These are phyloP conservation scores for Coemansia sp. DNA, from an alignment of 192 early-diverging fungal genomes.

Conservation along the genomic window DNA sequence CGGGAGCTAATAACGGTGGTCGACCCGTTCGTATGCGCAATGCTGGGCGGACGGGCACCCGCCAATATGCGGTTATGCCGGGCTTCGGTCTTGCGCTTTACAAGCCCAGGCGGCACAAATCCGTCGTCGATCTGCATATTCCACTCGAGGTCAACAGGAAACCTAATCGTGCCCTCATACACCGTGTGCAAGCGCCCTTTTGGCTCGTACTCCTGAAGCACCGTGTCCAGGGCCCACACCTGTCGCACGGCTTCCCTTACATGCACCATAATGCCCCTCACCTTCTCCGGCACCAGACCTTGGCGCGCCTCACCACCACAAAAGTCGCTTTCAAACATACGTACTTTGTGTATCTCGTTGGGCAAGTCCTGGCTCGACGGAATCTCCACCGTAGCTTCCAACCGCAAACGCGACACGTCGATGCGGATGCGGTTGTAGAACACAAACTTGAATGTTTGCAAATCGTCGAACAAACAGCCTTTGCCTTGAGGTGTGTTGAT, in stretches of 20 bases:
- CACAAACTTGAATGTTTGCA: conserved; percentile 59
- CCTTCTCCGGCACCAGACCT: conserved; percentile 15
- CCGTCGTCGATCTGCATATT: conserved; percentile 4
- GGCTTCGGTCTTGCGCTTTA: background rate
- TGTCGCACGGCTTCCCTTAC: conserved; percentile 23
- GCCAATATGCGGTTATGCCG: background rate
- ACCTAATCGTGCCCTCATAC: conserved; percentile 18
- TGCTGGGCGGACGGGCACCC: background rate
- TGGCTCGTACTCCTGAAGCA: conserved; percentile 28
- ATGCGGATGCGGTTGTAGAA: conserved; percentile 68
- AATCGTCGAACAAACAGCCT: conserved; percentile 68
- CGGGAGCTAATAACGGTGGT: background rate
- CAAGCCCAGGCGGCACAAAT: background rate
- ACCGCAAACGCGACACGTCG: conserved; percentile 29
- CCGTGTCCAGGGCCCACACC: conserved; percentile 18
- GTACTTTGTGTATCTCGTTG: conserved; percentile 49
- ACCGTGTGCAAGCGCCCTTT: background rate
- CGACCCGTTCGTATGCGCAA: background rate
- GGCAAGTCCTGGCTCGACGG: conserved; percentile 50
- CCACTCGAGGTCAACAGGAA: conserved; percentile 27
- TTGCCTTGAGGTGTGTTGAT: conserved; percentile 73
- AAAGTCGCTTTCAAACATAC: conserved; percentile 14
- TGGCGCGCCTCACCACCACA: background rate
- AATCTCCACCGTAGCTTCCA: conserved; percentile 48
- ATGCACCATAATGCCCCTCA: conserved; percentile 37